phyloP scores from a whole-genome alignment of 139 green algal species.

The Edaphochlamys debaryana region DNA sequence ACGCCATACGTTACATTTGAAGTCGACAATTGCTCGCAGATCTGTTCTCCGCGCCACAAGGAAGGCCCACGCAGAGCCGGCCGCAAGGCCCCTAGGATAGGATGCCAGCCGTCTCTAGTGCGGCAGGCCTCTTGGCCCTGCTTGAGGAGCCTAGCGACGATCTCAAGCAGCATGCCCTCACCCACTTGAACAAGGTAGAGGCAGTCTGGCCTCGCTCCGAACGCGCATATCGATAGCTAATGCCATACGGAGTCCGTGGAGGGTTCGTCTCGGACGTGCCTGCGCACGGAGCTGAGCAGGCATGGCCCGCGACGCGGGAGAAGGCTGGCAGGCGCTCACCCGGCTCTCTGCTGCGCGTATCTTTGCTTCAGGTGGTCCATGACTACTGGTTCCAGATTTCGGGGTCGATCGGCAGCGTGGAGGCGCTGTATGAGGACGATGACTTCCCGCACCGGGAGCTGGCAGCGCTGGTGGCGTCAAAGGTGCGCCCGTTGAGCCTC shows the following conservation, averaged over 20 bases:
- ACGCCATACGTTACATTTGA: too few relatives aligned
- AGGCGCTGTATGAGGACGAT: conserved; percentile 97
- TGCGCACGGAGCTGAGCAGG: too few relatives aligned
- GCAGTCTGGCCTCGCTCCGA: not conserved
- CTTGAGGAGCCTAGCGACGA: conserved; percentile 83
- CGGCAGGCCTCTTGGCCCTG: conserved; percentile 87
- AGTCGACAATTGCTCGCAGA: too few relatives aligned
- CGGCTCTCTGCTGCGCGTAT: too few relatives aligned
- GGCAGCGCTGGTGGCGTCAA: conserved; percentile 95
- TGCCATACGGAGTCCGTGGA: too few relatives aligned
- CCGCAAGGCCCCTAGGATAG: not conserved
- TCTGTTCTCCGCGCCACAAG: too few relatives aligned
- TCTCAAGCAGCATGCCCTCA: conserved; percentile 83
- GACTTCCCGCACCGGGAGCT: conserved; percentile 91
- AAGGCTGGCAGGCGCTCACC: too few relatives aligned
- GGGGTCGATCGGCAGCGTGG: conserved; percentile 83
- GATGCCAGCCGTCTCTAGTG: conserved; percentile 63
- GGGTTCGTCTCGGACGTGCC: too few relatives aligned
- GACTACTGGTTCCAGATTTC: conserved; percentile 95
- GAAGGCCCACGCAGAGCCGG: too few relatives aligned
- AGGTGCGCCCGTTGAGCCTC: conserved; percentile 85
- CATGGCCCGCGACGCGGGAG: too few relatives aligned
- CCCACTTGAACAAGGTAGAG: conserved; percentile 70
- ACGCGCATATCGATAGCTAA: not conserved
- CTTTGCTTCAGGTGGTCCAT: conserved; percentile 65